Conservation (phyloP, 345 rosid species). For the Barbarea vulgaris region DNA sequence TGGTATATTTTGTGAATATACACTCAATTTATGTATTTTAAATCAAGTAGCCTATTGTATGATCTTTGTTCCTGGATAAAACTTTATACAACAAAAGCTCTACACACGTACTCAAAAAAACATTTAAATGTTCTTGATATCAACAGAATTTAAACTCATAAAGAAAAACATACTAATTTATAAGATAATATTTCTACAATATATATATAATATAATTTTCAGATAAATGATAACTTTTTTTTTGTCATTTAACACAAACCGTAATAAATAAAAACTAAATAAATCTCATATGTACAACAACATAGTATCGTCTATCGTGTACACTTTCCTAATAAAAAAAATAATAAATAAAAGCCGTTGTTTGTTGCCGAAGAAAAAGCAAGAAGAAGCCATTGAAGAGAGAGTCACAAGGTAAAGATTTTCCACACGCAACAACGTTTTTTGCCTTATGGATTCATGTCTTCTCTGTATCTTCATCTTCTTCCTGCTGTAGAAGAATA, state of each 20-base stretch:
- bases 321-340: background rate
- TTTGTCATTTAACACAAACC: background rate
- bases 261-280: background rate
- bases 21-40: background rate
- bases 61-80: background rate
- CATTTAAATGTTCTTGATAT: background rate
- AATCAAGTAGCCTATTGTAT: background rate
- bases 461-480: constrained; percentile 16
- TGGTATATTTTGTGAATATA: constrained; percentile 12
- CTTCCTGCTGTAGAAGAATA: background rate
- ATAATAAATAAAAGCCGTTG: background rate
- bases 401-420: background rate
- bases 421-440: constrained; percentile 1
- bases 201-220: background rate
- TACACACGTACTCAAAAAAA: background rate
- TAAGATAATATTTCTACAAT: background rate
- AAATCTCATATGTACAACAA: background rate
- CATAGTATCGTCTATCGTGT: no score
- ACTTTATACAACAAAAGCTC: background rate
- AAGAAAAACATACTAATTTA: background rate
- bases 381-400: constrained; percentile 18
- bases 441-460: constrained; percentile 17
- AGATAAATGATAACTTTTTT: background rate
- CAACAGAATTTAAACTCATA: background rate
- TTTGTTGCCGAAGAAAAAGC: constrained; percentile 25